Base-by-base conservation (phyloP, 495 filamentous ascomycete species). In the Saxophila tyrrhenica region DNA sequence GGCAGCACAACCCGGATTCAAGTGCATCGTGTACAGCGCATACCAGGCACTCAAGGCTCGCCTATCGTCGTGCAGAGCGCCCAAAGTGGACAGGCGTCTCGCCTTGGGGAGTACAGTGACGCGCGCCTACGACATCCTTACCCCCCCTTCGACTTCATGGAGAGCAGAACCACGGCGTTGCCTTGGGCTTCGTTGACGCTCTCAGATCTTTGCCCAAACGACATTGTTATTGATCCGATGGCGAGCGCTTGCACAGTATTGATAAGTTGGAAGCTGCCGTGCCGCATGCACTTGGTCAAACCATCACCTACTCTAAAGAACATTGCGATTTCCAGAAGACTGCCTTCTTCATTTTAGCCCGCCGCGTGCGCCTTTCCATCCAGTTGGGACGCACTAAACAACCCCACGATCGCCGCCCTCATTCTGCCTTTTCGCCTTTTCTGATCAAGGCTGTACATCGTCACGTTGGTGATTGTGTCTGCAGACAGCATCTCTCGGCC, bases 221-320 rank as follows among this genome's bases (percentile, higher is more conserved):
- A 39, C 9, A 16, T 24, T 13, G 10, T 25, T 42, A 38, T 45
- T 44, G 41, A 44, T n/a, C 41, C 23, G 8, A 2, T 7, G 20
- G 16, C 39, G 3, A 52, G 50, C 50, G 41, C 38, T 52, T 52
- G 50, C 13, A 20, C 8, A 19, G 2, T 7, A n/a, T 17, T 44
- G 20, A 50, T 50, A 50, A 29, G 38, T 8, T 13, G 48, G 13
- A 38, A 3, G 48, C 7, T 8, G n/a, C 48, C 25, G 48, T 38
- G 48, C 48, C 48, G 17, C 48, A 32, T 50, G 48, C 48, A 50
- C 5, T 39, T 25, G n/a, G 38, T 22, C 22, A 35, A 32, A 39
- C 25, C 29, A 50, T 50, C 48, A 50, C 48, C 19, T 39, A 8
- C 35, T 8, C 35, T 16, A 39, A 16, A 39, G n/a, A n/a, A n/a